Evolutionary conservation across 2,329 filamentous ascomycete species (phyloP), one percentile per base, ranked within the genome.

Genomic region (Aaosphaeria arxii): DNA sequence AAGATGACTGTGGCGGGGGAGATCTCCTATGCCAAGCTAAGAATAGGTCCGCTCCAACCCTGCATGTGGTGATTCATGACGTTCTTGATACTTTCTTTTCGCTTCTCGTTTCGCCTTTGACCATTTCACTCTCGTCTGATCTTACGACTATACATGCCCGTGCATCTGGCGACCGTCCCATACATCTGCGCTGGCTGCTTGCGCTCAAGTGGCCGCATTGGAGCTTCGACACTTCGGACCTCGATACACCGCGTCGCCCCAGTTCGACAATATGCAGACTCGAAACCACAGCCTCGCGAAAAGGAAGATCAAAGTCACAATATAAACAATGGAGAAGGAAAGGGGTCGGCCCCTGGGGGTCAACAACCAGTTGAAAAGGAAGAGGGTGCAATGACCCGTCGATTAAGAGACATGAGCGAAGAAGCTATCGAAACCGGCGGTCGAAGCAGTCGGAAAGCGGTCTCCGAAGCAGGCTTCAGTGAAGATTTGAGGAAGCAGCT

Each of bases 391-490:
- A 79, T 86, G 76, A 78, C 79, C 2, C 71, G 79, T 13, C 74
- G 81, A 13, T 66, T 86, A 48, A 74, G 77, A 4, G 74, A 80
- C 49, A 80, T 86, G 80, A 82, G 78, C 40, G 81, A 85, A 53
- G 77, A 84, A 52, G 74, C 74, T 11, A 67, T 86, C 30, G 73
- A 80, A 41, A 74, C 75, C 44, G 80, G 80, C 31, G 78, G 80
- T 30, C 75, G 76, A 49, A 75, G 77, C 46, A 78, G 81, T 31
- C 73, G 69, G 42, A 82, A 77, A 57, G 79, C 79, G 43, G 73
- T 86, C n/a, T 71, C 79, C 57, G 79, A 84, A 53, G 81, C 79
- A 30, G 81, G 81, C 42, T 86, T 86, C 67, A 82, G 79, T 50
- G 79, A 83, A 44, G 81, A 84, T 5, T 64, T 86, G 54, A 83